Base-by-base conservation (phyloP, 2,329 filamentous ascomycete genomes). In the Thermoascus crustaceus region DNA sequence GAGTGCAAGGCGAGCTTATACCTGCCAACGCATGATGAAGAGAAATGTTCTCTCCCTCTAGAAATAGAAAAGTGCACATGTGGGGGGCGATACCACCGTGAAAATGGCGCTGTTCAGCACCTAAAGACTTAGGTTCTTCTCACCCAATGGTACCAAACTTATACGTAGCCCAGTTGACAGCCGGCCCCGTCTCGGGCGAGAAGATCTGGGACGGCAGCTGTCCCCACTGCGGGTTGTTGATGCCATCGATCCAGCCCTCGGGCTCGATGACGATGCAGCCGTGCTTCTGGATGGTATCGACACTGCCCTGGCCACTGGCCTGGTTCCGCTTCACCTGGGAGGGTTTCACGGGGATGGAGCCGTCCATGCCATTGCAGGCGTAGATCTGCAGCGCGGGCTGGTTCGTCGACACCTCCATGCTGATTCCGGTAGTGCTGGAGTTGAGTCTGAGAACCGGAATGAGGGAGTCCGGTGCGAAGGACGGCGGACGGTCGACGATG, bases 211-310 rank as follows among this genome's bases (percentile, higher is more conserved):
- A 57, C 1, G 50, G 37, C 19, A 52, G 62, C 37, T 88, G 75
- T 40, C 78, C 78, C 89, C 89, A 95, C 60, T 86, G 76, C 0
- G 88, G 88, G 49, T 93, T 76, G 64, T 94, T 95, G 64, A 96
- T 91, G 17, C 73, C 87, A 56, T 94, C 88, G 53, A 95, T 94
- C 76, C 79, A 95, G 58, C 91, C 87, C 69, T 95, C 77, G 8
- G 91, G 85, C 66, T 95, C 89, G 60, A 95, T 74, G 32, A 94
- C 89, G 17, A 94, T 54, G 60, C 89, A 95, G 20, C 85, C 87
- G 54, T 87, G 85, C 67, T 88, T 43, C 55, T 68, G 47, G 55
- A 74, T 49, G 66, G 57, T 48, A 56, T 53, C 57, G 44, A 54
- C 65, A 46, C 59, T 49, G 7, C 63, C 57, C 25, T 71, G 66